Percentiles rank a stretch among this genome's conserved stretches.
Evolutionary conservation across 352 stramenopile species (phyloP).

Genomic region (Pythium sp.): DNA sequence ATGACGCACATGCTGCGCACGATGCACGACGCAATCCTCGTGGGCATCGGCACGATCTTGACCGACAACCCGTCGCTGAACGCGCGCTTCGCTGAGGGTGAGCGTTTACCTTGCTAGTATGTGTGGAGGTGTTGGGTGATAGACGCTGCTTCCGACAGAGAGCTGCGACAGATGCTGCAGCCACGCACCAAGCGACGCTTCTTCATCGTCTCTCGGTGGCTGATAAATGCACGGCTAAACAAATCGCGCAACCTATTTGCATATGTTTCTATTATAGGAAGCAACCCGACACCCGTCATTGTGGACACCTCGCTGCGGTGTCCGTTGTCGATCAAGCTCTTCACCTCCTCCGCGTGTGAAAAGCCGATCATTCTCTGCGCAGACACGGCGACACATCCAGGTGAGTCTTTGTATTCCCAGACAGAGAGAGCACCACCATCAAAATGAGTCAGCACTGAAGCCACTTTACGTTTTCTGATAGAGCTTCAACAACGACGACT

Average conservation of each 20-base stretch:
- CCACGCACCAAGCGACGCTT: background rate
- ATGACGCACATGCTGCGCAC: conserved; percentile 89
- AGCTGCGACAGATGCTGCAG: background rate
- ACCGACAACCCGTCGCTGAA: conserved; percentile 89
- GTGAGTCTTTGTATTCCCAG: conserved; percentile 6
- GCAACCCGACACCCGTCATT: conserved; percentile 70
- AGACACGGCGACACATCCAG: conserved; percentile 22
- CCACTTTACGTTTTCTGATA: conserved; percentile 16
- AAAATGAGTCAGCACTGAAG: background rate
- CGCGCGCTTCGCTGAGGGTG: conserved; percentile 56
- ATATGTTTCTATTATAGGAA: conserved; percentile 24
- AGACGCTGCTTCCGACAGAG: background rate
- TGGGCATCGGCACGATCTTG: conserved; percentile 82
- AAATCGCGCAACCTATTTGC: background rate
- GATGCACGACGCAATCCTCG: conserved; percentile 85
- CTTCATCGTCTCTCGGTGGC: background rate
- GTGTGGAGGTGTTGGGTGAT: background rate
- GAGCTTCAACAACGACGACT: conserved; percentile 33
- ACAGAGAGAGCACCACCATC: background rate
- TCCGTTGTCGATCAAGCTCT: conserved; percentile 69
- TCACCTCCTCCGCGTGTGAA: conserved; percentile 59
- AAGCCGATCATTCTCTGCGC: conserved; percentile 70
- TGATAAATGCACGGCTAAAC: background rate
- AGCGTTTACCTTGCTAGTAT: background rate
- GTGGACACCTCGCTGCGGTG: conserved; percentile 70